Evolutionary conservation across 2,329 filamentous ascomycete species (phyloP).

Genomic region (Peltaster fructicola): DNA sequence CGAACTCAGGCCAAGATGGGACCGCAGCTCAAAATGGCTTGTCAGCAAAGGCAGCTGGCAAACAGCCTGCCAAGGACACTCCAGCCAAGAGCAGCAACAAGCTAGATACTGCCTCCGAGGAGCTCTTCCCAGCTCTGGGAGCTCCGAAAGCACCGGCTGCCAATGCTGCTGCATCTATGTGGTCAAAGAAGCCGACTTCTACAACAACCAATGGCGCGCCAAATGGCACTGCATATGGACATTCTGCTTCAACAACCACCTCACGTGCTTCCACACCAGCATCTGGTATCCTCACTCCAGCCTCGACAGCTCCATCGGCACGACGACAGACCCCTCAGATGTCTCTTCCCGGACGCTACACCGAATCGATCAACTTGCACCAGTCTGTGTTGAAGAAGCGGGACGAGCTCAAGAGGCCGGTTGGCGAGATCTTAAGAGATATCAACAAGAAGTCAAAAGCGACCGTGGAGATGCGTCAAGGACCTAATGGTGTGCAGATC

Average conservation of each 20-base stretch:
- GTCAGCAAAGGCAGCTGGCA: conserved; percentile 48
- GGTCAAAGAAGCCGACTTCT: conserved; percentile 50
- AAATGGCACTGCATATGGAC: conserved; percentile 38
- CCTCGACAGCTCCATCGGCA: conserved; percentile 32
- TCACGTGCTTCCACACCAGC: conserved; percentile 46
- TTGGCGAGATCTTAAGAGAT: conserved; percentile 72
- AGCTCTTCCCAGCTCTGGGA: conserved; percentile 85
- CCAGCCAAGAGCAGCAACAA: conserved; percentile 17
- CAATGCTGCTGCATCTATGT: conserved; percentile 50
- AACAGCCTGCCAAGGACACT: conserved; percentile 43
- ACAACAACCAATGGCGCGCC: conserved; percentile 25
- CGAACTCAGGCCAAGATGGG: conserved; percentile 18
- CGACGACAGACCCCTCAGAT: conserved; percentile 29
- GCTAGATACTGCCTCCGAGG: conserved; percentile 73
- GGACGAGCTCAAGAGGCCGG: conserved; percentile 63
- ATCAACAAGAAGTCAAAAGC: conserved; percentile 87
- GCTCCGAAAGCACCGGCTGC: conserved; percentile 44
- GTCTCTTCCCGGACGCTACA: conserved; percentile 65
- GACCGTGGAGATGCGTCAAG: conserved; percentile 58
- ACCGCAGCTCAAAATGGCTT: conserved; percentile 31
- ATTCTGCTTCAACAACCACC: conserved; percentile 24
- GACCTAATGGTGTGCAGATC: conserved; percentile 53
- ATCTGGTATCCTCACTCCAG: conserved; percentile 34
- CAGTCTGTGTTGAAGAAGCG: conserved; percentile 61
- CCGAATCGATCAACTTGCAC: conserved; percentile 57